Base-by-base conservation (phyloP, 2,329 filamentous ascomycete species). In the Ascosphaera apis region DNA sequence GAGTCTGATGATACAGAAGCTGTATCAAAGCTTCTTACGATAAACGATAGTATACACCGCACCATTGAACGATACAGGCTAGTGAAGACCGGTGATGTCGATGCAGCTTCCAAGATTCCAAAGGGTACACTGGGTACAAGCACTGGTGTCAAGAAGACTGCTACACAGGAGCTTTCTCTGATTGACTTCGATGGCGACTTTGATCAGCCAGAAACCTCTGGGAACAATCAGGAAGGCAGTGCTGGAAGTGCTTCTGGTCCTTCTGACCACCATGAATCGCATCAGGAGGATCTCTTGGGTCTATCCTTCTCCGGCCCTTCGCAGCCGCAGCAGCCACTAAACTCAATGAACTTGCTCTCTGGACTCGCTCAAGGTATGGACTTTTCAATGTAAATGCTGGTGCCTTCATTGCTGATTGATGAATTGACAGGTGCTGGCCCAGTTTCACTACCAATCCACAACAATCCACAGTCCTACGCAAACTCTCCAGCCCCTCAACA, bases 11-110 rank as follows among this genome's bases (percentile, higher is more conserved):
- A 98, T 50, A 75, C 83, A 41, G 88, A 93, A 59, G 88, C 88
- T 3, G 88, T 98, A 4, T 80, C 83, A 31, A 92, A 92, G 56
- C 65, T 98, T 8, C 67, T 98, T 38, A 83, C 95, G 52, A 95
- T 98, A 50, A 98, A 98, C 52, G 88, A 98, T 56, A 93, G 84
- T 58, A 98, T 98, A 68, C 81, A 95, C 52, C 73, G 86, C 42
- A 98, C 88, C 1, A 81, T 95, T 38, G 82, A 95, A 57, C 66
- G 88, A 43, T 98, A 95, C 56, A 91, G 82, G 64, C 62, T 95
- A 37, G 74, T 95, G 56, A 98, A 92, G 63, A 91, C 88, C 61
- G 88, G 88, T 15, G 84, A 98, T 48, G 54, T 91, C 32, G 81
- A 84, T 45, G 82, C 63, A 8, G 82, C 88, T 12, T 72, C 76